A percentile compares a stretch with the other conserved stretches of the same genome.
Evolutionary conservation across 352 stramenopile genomes (phyloP).

Genomic region (Globisporangium abappressorium): DNA sequence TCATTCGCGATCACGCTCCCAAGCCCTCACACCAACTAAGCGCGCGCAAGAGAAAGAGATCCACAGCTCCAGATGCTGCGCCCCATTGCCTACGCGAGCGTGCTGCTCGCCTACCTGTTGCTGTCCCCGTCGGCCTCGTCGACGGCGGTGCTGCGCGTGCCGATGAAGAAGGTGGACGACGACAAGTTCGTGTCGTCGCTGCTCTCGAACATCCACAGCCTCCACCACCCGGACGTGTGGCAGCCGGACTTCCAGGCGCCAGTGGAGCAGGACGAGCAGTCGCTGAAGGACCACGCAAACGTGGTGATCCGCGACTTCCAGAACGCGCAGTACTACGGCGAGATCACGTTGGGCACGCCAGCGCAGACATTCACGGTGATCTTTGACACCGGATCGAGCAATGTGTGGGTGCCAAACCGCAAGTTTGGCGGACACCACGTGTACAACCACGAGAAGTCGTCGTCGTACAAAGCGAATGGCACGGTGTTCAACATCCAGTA

Average conservation of each 20-base stretch:
- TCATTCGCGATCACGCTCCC: not conserved
- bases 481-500: conserved; percentile 88
- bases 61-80: conserved; percentile 13
- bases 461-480: conserved; percentile 65
- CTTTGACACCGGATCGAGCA: conserved; percentile 34
- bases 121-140: conserved; percentile 3
- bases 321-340: conserved; percentile 95
- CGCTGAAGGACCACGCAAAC: conserved; percentile 23
- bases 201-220: conserved; percentile 39
- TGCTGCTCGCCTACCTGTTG: conserved; percentile 14
- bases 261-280: conserved; percentile 1
- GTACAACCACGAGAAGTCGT: conserved; percentile 69
- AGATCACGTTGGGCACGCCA: conserved; percentile 57
- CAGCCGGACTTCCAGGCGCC: conserved; percentile 28
- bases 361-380: conserved; percentile 31
- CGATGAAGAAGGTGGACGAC: conserved; percentile 68
- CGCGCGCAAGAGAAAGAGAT: not conserved
- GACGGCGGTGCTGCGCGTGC: conserved; percentile 51
- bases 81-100: conserved; percentile 14
- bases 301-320: conserved; percentile 88
- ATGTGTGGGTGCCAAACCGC: conserved; percentile 27
- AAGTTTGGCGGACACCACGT: conserved; percentile 28
- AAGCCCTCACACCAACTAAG: conserved; percentile 3
- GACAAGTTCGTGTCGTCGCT: conserved; percentile 61
- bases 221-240: conserved; percentile 46